Evolutionary conservation across 208 protist genomes (phyloP).

Genomic region (Leishmania turanica): DNA sequence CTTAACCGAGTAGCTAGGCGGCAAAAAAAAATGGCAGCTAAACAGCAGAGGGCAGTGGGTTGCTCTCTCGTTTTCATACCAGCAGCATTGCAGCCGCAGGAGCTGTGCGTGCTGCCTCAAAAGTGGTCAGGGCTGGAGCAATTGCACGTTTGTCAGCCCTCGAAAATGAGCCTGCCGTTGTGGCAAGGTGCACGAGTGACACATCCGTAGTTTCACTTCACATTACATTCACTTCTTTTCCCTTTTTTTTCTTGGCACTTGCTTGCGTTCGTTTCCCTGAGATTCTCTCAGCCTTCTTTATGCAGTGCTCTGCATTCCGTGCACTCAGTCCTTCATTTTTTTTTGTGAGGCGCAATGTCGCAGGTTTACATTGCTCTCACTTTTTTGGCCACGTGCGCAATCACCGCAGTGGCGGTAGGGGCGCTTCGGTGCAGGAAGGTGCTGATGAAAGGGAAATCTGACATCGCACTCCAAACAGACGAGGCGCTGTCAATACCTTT

Average conservation of each 20-base stretch:
- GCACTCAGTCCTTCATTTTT: conserved; percentile 4
- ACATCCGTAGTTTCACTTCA: background rate
- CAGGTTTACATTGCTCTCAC: conserved; percentile 64
- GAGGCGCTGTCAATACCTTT: conserved; percentile 79
- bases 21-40: background rate
- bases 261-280: background rate
- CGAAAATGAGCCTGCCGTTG: background rate
- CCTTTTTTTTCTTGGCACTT: background rate
- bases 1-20: background rate
- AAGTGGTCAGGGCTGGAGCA: background rate
- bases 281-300: conserved; percentile 6
- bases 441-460: conserved; percentile 31
- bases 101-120: background rate
- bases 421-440: conserved; percentile 41
- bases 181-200: background rate
- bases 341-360: conserved; percentile 10
- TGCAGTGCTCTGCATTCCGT: background rate
- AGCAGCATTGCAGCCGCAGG: background rate
- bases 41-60: background rate
- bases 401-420: conserved; percentile 53
- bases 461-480: conserved; percentile 42
- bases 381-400: conserved; percentile 47
- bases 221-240: background rate
- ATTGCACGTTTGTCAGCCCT: background rate
- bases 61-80: background rate